Evolutionary conservation across 257 asterid species (phyloP), one percentile per base, ranked within the genome.

Genomic region (Paraleonurus japonicus): DNA sequence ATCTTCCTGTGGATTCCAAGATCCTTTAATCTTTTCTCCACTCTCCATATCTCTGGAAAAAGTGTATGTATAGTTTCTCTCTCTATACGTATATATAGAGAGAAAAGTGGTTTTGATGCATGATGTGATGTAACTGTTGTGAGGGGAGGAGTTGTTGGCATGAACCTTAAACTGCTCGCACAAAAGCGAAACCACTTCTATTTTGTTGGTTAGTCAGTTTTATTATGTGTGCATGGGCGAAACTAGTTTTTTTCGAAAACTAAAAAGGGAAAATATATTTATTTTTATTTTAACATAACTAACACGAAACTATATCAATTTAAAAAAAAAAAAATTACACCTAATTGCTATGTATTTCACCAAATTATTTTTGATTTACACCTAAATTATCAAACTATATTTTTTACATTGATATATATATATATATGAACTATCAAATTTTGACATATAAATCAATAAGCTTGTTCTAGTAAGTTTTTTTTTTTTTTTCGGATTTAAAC

Each of bases 1-100:
- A 35, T 88, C 95, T 48, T 88, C 95, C 37, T 84, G 76, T 2
- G 88, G 82, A 33, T 74, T 88, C 95, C 95, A 88, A 3, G 89
- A 86, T 0, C 90, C 92, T 55, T 86, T 88, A 9, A 71, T 78
- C 60, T 67, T 84, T 0, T 33, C 61, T 3, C 48, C 68, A 16
- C 62, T 72, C 65, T 35, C 70, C 51, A 11, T 65, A 0, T 7
- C 41, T 43, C 28, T 69, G 32, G 5, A 0, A 15, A 13, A 43
- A 13, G 0, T 67, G 12, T 67, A 7, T 28, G 2, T 37, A 8
- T 4, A 3, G n/a, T 0, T 26, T 66, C 24, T 75, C 58, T 71
- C 47, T 27, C 57, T 70, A 12, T 55, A 9, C 41, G 5, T 39
- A 37, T 48, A 20, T 60, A 51, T n/a, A 35, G 13, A 10, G 16